Base-by-base conservation (phyloP, 257 asterid species). In the Solanum peruvianum region DNA sequence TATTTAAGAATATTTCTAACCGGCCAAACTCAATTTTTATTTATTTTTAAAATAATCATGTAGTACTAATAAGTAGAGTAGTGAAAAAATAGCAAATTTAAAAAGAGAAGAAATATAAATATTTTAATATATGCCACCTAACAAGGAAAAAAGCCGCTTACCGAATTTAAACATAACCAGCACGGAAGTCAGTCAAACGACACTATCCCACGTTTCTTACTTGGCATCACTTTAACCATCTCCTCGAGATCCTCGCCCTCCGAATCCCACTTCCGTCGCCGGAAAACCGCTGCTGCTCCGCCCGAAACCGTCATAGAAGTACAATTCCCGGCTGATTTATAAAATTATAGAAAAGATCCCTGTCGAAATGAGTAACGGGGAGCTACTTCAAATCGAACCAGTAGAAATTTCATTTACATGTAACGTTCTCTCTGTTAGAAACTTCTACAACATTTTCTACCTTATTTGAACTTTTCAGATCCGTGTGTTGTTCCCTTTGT, bases 351-450 rank as follows among this genome's bases (percentile, higher is more conserved):
- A 39, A 41, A 62, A 42, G 80, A 77, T 86, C 86, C 49, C 64
- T 12, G 73, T 23, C 56, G 72, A 67, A 84, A 87, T 87, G 89
- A 84, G 87, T 58, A 87, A 84, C 89, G 71, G 45, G 13, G 90
- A 88, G 37, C 89, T 88, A 56, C 90, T 88, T 73, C 87, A 67
- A 71, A 62, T 88, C 52, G 89, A 88, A 15, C 90, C 89, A 7
- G 27, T 56, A 25, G 90, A 88, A 72, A 89, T 93, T 91, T 92
- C 91, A 83, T 93, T 94, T 91, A 80, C 93, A 56, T 56, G 64
- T 56, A 56, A 56, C 64, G 64, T 56, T 56, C 64, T 56, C 64
- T 56, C 76, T 92, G 98, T 94, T 92, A 33, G 66, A 84, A 86
- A 44, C 84, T 90, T 88, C 44, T 89, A 71, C 85, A 66, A 72